phyloP scores from a whole-genome alignment of 768 basidiomycete genomes.

The Boletus rufocinnamomeus region DNA sequence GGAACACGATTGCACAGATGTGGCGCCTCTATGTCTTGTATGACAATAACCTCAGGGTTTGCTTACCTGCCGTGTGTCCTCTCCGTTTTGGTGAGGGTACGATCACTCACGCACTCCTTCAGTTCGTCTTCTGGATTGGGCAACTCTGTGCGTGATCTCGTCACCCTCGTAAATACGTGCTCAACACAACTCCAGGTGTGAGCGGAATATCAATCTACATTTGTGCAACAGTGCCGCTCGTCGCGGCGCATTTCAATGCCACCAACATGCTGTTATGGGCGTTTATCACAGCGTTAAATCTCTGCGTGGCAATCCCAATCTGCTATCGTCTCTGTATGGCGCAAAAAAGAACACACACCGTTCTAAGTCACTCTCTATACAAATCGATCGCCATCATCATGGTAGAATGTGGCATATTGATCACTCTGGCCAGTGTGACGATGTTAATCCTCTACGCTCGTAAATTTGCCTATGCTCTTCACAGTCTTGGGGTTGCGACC shows the following conservation, averaged over 20 bases:
- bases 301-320: conserved; percentile 21
- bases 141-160: conserved; percentile 17
- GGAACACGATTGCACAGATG: conserved; percentile 5
- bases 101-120: background rate
- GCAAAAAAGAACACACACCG: conserved; percentile 5
- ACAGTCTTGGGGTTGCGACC: conserved; percentile 14
- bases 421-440: conserved; percentile 3
- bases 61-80: conserved; percentile 21
- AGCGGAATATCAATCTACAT: background rate
- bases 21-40: conserved; percentile 30
- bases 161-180: background rate
- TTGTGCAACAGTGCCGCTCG: background rate
- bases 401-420: conserved; percentile 23
- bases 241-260: background rate
- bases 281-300: conserved; percentile 14
- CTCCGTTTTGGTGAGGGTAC: background rate
- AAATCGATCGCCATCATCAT: conserved; percentile 19
- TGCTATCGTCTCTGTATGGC: conserved; percentile 15
- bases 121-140: conserved; percentile 24
- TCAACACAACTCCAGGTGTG: conserved; percentile 11
- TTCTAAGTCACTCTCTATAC: conserved; percentile 8
- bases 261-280: conserved; percentile 14
- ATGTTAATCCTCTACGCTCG: conserved; percentile 15
- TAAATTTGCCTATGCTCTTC: background rate
- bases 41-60: conserved; percentile 9